Evolutionary conservation across 805 yeast genomes (phyloP).

Genomic region (Pichia exigua): DNA sequence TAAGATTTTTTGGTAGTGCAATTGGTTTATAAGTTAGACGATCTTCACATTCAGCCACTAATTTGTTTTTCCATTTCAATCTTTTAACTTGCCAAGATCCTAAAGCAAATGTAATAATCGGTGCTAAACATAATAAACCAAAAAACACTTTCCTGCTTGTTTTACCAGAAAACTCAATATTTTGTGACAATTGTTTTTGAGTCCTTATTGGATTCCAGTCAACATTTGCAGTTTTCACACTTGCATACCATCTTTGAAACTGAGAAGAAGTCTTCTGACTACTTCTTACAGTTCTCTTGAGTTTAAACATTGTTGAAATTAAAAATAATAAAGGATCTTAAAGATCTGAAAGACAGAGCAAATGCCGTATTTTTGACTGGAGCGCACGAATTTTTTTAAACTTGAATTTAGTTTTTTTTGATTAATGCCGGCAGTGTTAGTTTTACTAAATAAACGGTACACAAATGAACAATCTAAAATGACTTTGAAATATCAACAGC

Average conservation of each 20-base stretch:
- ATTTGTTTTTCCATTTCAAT: slow-evolving; percentile 77
- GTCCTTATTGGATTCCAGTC: slow-evolving; percentile 81
- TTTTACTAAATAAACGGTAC: not conserved
- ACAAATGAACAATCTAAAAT: not conserved
- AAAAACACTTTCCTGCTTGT: slow-evolving; percentile 24
- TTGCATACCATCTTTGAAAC: slow-evolving; percentile 21
- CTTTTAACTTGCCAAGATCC: slow-evolving; percentile 93
- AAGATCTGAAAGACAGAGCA: not conserved
- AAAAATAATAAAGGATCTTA: not conserved
- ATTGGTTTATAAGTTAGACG: slow-evolving; percentile 65
- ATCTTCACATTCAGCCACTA: slow-evolving; percentile 79
- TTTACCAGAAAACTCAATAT: slow-evolving; percentile 18
- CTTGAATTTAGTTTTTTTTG: not conserved
- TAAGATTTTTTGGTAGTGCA: slow-evolving; percentile 59
- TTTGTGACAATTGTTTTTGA: slow-evolving; percentile 30
- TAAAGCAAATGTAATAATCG: slow-evolving; percentile 72
- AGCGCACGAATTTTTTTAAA: not conserved
- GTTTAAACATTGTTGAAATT: not conserved
- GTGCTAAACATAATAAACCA: slow-evolving; percentile 60
- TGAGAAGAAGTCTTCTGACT: not conserved
- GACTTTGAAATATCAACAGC: slow-evolving; percentile 6
- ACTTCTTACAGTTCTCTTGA: not conserved
- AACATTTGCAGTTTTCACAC: slow-evolving; percentile 57
- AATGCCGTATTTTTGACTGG: not conserved
- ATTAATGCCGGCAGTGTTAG: not conserved